Evolutionary conservation across 2,329 filamentous ascomycete species (phyloP).

Genomic region (Cercospora sesami): DNA sequence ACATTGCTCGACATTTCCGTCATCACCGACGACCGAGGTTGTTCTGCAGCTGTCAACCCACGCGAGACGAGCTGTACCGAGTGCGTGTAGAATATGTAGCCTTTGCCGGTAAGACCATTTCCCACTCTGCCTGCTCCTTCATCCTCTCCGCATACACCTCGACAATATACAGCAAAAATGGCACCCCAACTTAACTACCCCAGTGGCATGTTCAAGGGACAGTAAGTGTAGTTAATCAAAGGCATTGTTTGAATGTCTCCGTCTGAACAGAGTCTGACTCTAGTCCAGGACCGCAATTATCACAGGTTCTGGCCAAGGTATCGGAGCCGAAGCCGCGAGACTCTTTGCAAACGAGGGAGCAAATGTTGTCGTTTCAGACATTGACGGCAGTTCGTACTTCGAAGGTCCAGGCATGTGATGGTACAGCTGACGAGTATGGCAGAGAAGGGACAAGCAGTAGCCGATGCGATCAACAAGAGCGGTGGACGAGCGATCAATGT

Average conservation of each 20-base stretch:
- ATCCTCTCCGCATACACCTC: neutral
- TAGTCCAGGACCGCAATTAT: slow-evolving; percentile 67
- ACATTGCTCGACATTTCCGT: neutral
- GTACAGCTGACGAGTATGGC: neutral
- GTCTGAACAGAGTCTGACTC: neutral
- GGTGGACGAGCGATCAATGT: slow-evolving; percentile 72
- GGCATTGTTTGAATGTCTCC: neutral
- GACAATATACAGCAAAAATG: slow-evolving; percentile 26
- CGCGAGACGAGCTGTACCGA: slow-evolving; percentile 9
- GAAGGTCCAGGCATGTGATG: neutral
- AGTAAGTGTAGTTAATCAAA: slow-evolving; percentile 40
- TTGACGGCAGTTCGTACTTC: slow-evolving; percentile 63
- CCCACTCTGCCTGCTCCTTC: neutral
- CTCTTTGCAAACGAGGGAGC: slow-evolving; percentile 84
- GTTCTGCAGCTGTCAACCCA: slow-evolving; percentile 5
- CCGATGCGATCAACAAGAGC: slow-evolving; percentile 65
- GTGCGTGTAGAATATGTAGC: slow-evolving; percentile 6
- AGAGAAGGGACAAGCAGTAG: slow-evolving; percentile 54
- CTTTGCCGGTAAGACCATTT: neutral
- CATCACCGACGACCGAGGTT: slow-evolving; percentile 9
- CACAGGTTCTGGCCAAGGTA: slow-evolving; percentile 62
- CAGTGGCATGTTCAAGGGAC: slow-evolving; percentile 72
- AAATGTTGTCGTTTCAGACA: slow-evolving; percentile 79
- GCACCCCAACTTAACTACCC: slow-evolving; percentile 76
- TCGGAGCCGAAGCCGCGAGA: slow-evolving; percentile 78